A percentile compares a stretch with the other conserved stretches of the same genome.
These are phyloP conservation scores for Conticribra weissflogii DNA, from an alignment of 108 stramenopile genomes.

Conservation along the genomic window DNA sequence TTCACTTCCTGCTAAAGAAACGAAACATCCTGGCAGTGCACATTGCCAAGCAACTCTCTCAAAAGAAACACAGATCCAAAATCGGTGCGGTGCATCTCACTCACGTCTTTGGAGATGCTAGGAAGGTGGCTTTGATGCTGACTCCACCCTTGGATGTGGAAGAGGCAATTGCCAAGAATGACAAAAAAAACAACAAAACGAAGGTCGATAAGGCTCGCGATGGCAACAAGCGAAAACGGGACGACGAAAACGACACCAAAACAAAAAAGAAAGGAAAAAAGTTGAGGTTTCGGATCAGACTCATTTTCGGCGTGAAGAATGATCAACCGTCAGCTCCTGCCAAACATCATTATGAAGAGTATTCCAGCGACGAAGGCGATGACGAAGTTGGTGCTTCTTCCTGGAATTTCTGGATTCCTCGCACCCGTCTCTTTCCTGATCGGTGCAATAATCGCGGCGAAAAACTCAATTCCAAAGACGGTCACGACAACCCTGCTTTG, in stretches of 20 bases:
- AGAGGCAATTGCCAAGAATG: constrained; percentile 2
- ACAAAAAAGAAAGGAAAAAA: constrained; percentile 7
- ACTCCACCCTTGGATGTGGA: constrained; percentile 39
- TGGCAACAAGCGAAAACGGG: constrained; percentile 26
- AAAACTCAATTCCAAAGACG: not conserved
- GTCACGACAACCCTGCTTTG: not conserved
- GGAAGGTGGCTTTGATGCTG: constrained; percentile 54
- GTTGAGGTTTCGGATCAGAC: constrained; percentile 70
- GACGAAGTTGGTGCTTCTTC: constrained; percentile 24
- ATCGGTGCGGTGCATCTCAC: constrained; percentile 58
- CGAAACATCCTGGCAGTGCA: constrained; percentile 64
- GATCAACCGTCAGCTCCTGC: not conserved
- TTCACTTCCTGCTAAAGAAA: constrained; percentile 54
- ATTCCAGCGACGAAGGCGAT: constrained; percentile 5
- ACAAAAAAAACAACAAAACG: constrained; percentile 20
- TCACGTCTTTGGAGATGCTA: constrained; percentile 46
- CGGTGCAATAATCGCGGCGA: constrained; percentile 64
- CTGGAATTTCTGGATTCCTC: constrained; percentile 68
- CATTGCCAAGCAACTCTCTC: constrained; percentile 61
- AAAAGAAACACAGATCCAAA: constrained; percentile 47
- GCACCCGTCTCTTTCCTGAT: constrained; percentile 79
- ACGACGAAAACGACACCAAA: constrained; percentile 4
- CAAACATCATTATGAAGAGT: constrained; percentile 1
- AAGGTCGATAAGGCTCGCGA: no score
- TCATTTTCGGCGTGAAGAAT: constrained; percentile 74